Percentiles rank a stretch among this genome's conserved stretches.
Evolutionary conservation across 768 basidiomycete species (phyloP).

Genomic region (Plicaturopsis crispa): DNA sequence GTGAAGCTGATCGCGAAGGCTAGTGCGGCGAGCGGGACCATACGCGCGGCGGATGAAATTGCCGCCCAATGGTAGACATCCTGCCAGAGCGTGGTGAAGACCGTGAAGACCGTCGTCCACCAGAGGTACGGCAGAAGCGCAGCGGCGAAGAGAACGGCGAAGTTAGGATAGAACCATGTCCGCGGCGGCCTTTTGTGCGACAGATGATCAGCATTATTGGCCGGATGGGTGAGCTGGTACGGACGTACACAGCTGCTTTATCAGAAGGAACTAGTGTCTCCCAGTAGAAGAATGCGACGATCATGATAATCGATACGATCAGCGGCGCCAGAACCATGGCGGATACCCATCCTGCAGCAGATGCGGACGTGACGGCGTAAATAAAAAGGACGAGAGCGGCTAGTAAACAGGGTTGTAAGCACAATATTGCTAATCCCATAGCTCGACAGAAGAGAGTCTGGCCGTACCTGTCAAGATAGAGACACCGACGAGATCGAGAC

Average conservation of each 20-base stretch:
- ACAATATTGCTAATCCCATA: slow-evolving; percentile 7
- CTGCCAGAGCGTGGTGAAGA: slow-evolving; percentile 33
- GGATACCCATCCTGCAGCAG: slow-evolving; percentile 40
- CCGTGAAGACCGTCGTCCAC: slow-evolving; percentile 27
- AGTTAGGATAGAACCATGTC: slow-evolving; percentile 34
- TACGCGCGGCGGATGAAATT: slow-evolving; percentile 30
- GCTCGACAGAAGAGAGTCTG: slow-evolving; percentile 2
- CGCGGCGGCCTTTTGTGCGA: slow-evolving; percentile 26
- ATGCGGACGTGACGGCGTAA: slow-evolving; percentile 37
- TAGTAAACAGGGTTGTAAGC: slow-evolving; percentile 8
- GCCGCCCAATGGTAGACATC: slow-evolving; percentile 32
- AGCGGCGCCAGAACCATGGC: slow-evolving; percentile 38
- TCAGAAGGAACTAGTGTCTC: slow-evolving; percentile 32
- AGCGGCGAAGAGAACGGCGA: slow-evolving; percentile 28
- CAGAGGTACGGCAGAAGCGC: slow-evolving; percentile 33
- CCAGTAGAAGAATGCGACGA: slow-evolving; percentile 41
- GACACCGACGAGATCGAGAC: slow-evolving; percentile 32
- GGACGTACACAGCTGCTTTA: slow-evolving; percentile 33
- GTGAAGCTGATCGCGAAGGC: slow-evolving; percentile 29
- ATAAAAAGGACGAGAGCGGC: slow-evolving; percentile 31
- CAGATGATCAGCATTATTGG: neutral
- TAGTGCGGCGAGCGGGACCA: slow-evolving; percentile 35
- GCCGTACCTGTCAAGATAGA: slow-evolving; percentile 26
- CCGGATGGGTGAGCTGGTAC: neutral
- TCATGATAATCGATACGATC: slow-evolving; percentile 33